Evolutionary conservation across 1,139 yeast species (phyloP), one percentile per base, ranked within the genome.

Genomic region (Magnusiomyces suaveolens): DNA sequence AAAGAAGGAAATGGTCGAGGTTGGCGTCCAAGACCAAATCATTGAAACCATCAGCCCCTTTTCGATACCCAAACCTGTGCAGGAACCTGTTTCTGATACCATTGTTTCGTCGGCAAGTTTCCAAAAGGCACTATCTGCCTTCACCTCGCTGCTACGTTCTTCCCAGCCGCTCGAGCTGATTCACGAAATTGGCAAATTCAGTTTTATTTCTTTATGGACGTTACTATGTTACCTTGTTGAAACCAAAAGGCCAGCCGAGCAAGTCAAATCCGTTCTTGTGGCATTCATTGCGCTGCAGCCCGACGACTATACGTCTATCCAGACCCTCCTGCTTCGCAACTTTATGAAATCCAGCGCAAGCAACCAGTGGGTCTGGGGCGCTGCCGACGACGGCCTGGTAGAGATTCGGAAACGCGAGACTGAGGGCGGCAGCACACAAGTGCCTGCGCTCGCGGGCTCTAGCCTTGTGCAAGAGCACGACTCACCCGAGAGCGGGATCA

Each of bases 1-100:
- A 60, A 84, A 84, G 60, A 70, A 69, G 46, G 65, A 70, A 24
- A 79, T 87, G 3, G 76, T 81, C 0, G 68, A 67, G 24, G 88
- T 84, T 64, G 87, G 87, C 60, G 66, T 87, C 10, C 74, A 83
- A 44, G 46, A 55, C 10, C 43, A 52, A 10, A 16, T 62, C 1
- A 33, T 44, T 2, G 51, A 52, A 10, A 46, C 57, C 20, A 29
- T 62, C 6, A 54, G 56, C 18, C 64, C 64, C 1, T 41, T 20
- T 21, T 25, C 47, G 8, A 14, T 44, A 44, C 47, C 47, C 6
- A 23, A 16, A 26, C 46, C 20, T 39, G 43, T 10, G n/a, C n/a
- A n/a, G n/a, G n/a, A n/a, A n/a, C n/a, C n/a, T n/a, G n/a, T n/a
- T n/a, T n/a, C n/a, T 16, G 12, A 44, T 10, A 10, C 20, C 8